A percentile compares a stretch with the other conserved stretches of the same genome.
These are phyloP conservation scores for Haplographium delicatum DNA, from an alignment of 495 filamentous ascomycete genomes.

Conservation along the genomic window DNA sequence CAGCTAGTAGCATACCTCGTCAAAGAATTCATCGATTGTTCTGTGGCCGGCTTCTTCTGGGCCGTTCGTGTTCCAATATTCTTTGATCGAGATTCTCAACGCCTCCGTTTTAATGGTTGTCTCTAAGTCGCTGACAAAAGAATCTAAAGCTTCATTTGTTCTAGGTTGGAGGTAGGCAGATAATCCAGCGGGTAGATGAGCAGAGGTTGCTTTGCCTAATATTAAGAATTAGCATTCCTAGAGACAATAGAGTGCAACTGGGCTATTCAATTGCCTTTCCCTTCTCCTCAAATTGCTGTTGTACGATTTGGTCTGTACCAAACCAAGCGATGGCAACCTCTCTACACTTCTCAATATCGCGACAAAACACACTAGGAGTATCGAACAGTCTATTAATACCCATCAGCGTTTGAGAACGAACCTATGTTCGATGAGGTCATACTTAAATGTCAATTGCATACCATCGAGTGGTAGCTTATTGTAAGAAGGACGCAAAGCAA, in stretches of 20 bases:
- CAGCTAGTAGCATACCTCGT: neutral
- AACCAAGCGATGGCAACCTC: neutral
- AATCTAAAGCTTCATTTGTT: neutral
- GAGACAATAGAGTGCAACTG: neutral
- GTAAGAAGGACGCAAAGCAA: slow-evolving; percentile 15
- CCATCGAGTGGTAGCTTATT: neutral
- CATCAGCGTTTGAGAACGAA: neutral
- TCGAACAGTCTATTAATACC: neutral
- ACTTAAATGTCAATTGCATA: neutral
- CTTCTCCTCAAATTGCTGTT: neutral
- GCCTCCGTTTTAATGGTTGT: neutral
- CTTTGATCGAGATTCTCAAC: neutral
- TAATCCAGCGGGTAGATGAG: neutral
- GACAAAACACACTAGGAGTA: neutral
- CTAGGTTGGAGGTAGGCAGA: neutral
- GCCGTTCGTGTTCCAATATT: neutral
- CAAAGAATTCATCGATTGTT: neutral
- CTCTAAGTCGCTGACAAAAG: neutral
- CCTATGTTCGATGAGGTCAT: neutral
- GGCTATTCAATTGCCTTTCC: neutral
- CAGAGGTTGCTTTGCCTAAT: neutral
- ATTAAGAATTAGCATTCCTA: too few relatives aligned
- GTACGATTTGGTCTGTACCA: neutral
- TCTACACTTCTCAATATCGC: neutral
- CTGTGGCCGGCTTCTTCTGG: neutral